Conservation (phyloP, 2,329 filamentous ascomycete species). For the Penicillium sumatraense region DNA sequence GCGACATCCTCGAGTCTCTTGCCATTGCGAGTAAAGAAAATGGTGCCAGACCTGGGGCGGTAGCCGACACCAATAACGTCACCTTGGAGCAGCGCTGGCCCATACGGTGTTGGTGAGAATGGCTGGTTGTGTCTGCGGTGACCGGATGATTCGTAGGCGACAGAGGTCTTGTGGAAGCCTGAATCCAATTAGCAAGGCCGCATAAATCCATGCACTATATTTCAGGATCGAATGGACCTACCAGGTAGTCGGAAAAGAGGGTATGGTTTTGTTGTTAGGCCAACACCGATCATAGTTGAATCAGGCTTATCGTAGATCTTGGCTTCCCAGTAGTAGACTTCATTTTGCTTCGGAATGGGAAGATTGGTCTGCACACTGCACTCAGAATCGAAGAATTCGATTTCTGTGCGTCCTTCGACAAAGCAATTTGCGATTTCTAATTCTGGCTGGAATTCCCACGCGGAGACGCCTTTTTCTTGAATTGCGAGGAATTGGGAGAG, state of each 20-base stretch:
- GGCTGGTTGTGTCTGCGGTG: constrained; percentile 91
- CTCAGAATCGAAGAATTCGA: constrained; percentile 98
- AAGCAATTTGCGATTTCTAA: constrained; percentile 98
- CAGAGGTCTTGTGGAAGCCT: constrained; percentile 92
- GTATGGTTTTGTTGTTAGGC: constrained; percentile 96
- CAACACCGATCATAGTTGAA: constrained; percentile 81
- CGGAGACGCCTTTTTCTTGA: constrained; percentile 98
- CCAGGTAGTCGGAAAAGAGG: constrained; percentile 92
- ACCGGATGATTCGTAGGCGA: constrained; percentile 88
- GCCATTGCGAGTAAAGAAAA: constrained; percentile 98
- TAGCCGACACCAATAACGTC: constrained; percentile 97
- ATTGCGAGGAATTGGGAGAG: constrained; percentile 97
- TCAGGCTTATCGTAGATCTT: constrained; percentile 99
- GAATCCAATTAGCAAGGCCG: constrained; percentile 6
- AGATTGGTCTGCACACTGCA: constrained; percentile 97
- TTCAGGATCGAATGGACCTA: constrained; percentile 50
- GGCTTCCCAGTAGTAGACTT: constrained; percentile 99
- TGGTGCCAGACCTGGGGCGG: constrained; percentile 86
- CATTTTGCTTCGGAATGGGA: constrained; percentile 96
- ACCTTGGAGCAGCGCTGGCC: constrained; percentile 83
- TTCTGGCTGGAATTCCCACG: constrained; percentile 99
- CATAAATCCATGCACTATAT: background rate
- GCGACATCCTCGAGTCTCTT: constrained; percentile 95
- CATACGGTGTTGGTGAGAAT: constrained; percentile 79
- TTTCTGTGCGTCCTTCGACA: constrained; percentile 92